These are phyloP conservation scores for Botrytis fragariae DNA, from an alignment of 2,329 filamentous ascomycete genomes.

Conservation along the genomic window DNA sequence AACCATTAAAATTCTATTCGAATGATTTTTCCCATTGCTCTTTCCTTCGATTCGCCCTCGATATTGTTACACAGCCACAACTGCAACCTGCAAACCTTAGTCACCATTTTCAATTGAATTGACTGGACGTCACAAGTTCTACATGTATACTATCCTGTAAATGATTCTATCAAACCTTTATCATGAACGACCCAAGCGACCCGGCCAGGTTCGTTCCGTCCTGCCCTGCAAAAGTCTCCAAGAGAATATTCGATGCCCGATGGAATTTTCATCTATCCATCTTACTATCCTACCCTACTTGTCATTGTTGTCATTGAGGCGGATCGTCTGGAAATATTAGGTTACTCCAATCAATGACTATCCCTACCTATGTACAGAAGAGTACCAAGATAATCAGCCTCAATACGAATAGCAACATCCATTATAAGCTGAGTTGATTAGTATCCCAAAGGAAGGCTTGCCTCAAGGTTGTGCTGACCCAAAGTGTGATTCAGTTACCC, in stretches of 20 bases:
- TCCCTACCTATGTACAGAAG: background rate
- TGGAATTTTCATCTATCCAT: background rate
- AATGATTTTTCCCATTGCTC: background rate
- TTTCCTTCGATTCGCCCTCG: background rate
- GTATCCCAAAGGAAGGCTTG: conserved; percentile 6
- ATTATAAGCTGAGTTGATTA: conserved; percentile 15
- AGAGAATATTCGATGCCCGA: conserved; percentile 14
- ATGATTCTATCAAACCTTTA: background rate
- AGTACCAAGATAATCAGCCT: conserved; percentile 20
- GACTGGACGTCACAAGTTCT: background rate
- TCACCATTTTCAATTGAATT: background rate
- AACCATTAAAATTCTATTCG: background rate
- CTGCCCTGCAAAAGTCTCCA: background rate
- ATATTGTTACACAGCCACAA: conserved; percentile 7
- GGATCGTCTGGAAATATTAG: conserved; percentile 2
- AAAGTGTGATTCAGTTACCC: conserved; percentile 14
- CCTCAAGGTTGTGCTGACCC: conserved; percentile 7
- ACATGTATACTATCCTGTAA: background rate
- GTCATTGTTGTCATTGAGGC: background rate
- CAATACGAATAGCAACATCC: conserved; percentile 25
- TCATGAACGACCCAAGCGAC: background rate
- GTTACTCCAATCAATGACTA: background rate
- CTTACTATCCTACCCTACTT: background rate
- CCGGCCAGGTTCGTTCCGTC: background rate
- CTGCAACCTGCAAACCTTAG: conserved; percentile 2